Evolutionary conservation across 2,329 filamentous ascomycete species (phyloP).

Genomic region (Fusarium domesticum): DNA sequence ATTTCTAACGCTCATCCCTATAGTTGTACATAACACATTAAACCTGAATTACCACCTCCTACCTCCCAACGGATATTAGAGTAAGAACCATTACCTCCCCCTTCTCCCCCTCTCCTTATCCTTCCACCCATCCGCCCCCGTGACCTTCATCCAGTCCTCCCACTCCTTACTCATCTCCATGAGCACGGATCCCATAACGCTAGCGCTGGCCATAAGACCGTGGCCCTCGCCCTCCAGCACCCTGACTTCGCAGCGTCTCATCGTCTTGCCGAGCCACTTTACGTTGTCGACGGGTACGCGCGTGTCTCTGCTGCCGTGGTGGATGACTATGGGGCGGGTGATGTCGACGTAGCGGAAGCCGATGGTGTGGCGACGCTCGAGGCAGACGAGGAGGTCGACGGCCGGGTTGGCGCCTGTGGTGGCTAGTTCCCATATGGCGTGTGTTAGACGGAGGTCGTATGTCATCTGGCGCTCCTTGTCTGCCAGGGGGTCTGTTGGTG

Average conservation of each 20-base stretch:
- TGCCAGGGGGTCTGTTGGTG: constrained; percentile 53
- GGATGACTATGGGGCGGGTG: constrained; percentile 84
- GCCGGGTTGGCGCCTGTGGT: constrained; percentile 91
- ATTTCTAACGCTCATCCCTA: too few relatives aligned
- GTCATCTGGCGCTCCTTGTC: constrained; percentile 69
- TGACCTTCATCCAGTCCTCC: constrained; percentile 77
- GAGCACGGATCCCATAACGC: constrained; percentile 89
- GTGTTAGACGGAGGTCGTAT: constrained; percentile 83
- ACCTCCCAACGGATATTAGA: neutral
- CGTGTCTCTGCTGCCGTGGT: constrained; percentile 87
- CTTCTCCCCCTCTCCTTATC: constrained; percentile 34
- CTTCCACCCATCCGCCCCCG: constrained; percentile 40
- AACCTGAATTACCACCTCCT: neutral
- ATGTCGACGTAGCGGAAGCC: constrained; percentile 98
- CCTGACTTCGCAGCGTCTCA: constrained; percentile 88
- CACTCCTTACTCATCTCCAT: constrained; percentile 94
- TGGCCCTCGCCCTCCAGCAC: constrained; percentile 90
- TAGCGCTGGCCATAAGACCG: constrained; percentile 90
- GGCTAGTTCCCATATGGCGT: constrained; percentile 90
- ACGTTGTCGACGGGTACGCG: constrained; percentile 94
- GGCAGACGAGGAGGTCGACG: constrained; percentile 85
- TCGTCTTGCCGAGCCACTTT: constrained; percentile 88
- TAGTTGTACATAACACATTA: too few relatives aligned
- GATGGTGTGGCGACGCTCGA: constrained; percentile 86
- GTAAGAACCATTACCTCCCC: too few relatives aligned